Evolutionary conservation across 306 rosid genomes (phyloP).

Genomic region (Rubus idaeus): DNA sequence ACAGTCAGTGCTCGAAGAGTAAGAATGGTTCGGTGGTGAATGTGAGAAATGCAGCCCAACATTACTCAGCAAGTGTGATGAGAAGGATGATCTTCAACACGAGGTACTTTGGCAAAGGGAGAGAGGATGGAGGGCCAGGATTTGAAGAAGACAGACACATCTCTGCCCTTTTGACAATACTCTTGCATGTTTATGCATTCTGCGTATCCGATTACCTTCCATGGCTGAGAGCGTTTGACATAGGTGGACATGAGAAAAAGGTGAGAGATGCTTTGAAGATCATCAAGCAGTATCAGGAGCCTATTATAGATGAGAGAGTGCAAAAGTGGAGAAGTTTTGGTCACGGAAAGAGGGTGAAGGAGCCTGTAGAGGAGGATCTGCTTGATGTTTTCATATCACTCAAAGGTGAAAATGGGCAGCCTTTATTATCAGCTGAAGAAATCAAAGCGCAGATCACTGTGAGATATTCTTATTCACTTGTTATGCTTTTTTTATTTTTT

Average conservation of each 20-base stretch:
- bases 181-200: conserved; percentile 27
- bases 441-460: conserved; percentile 44
- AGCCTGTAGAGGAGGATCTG: conserved; percentile 26
- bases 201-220: conserved; percentile 41
- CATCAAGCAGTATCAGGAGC: conserved; percentile 31
- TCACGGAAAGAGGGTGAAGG: conserved; percentile 23
- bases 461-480: neutral
- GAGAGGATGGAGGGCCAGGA: conserved; percentile 43
- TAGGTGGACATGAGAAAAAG: conserved; percentile 29
- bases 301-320: conserved; percentile 30
- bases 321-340: conserved; percentile 24
- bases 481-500: too few species aligned
- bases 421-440: conserved; percentile 33
- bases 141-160: conserved; percentile 38
- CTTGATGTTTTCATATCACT: conserved; percentile 46
- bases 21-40: neutral
- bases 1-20: conserved; percentile 12
- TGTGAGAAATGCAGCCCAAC: neutral
- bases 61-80: neutral
- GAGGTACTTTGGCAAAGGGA: conserved; percentile 40
- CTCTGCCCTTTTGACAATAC: conserved; percentile 24
- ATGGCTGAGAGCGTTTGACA: conserved; percentile 37
- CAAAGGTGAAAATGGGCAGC: conserved; percentile 24
- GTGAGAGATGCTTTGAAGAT: conserved; percentile 23
- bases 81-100: conserved; percentile 9